phyloP scores from a whole-genome alignment of 2,329 filamentous ascomycete species.

The Xylaria sp. region DNA sequence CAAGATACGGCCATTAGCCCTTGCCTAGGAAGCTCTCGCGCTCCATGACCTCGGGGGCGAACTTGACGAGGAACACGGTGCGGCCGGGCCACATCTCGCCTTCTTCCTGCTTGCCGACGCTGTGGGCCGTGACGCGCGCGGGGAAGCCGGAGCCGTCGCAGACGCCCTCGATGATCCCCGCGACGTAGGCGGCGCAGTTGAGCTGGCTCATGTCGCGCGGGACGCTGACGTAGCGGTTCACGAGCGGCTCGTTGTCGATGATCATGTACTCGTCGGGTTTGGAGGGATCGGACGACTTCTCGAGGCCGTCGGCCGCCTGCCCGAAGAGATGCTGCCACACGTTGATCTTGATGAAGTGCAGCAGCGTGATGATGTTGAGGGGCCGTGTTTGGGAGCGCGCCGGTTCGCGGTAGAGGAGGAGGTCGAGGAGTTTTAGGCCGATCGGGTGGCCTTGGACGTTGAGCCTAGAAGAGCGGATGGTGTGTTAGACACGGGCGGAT shows the following conservation, averaged over 20 bases:
- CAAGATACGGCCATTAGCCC: constrained; percentile 40
- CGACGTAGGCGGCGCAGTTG: constrained; percentile 95
- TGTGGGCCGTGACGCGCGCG: constrained; percentile 89
- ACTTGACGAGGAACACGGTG: constrained; percentile 95
- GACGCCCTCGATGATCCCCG: constrained; percentile 92
- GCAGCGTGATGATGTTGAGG: constrained; percentile 84
- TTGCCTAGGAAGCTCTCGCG: constrained; percentile 82
- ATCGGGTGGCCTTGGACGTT: constrained; percentile 93
- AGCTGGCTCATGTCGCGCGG: constrained; percentile 95
- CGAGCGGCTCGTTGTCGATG: constrained; percentile 94
- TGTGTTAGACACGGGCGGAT: constrained; percentile 6
- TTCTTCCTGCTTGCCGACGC: constrained; percentile 61
- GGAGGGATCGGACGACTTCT: constrained; percentile 80
- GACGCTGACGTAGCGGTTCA: constrained; percentile 92
- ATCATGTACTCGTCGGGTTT: constrained; percentile 99
- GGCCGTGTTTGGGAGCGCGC: constrained; percentile 75
- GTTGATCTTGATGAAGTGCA: constrained; percentile 93
- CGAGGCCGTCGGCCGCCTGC: constrained; percentile 87
- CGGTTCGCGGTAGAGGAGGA: constrained; percentile 84
- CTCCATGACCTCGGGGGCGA: constrained; percentile 88
- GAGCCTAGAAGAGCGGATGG: constrained; percentile 62
- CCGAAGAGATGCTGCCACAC: constrained; percentile 93
- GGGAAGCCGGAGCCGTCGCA: constrained; percentile 92
- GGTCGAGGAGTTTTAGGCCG: constrained; percentile 91
- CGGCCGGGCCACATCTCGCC: constrained; percentile 92